phyloP scores from a whole-genome alignment of 208 protist species.

The Leptomonas seymouri region DNA sequence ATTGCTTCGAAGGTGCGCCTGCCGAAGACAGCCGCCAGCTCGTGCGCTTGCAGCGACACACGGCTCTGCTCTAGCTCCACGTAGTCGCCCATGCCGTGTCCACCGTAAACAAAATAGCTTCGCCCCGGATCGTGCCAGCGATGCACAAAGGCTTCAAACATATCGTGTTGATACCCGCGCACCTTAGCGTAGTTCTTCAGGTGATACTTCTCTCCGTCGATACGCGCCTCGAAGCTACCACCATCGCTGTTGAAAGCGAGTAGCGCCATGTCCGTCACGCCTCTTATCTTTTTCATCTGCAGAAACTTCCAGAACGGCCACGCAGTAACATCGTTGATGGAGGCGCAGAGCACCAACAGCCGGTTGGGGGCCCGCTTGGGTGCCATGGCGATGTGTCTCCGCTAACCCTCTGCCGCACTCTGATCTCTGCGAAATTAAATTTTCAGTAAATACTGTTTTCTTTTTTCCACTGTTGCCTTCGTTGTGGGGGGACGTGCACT shows the following conservation, averaged over 20 bases:
- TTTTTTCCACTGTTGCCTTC: too few relatives aligned
- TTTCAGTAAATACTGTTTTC: too few relatives aligned
- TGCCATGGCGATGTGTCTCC: slow-evolving; percentile 9
- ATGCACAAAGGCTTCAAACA: slow-evolving; percentile 69
- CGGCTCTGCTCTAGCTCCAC: slow-evolving; percentile 73
- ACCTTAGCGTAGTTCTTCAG: slow-evolving; percentile 79
- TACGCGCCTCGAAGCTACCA: slow-evolving; percentile 86
- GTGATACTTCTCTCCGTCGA: slow-evolving; percentile 68
- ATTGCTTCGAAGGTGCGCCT: slow-evolving; percentile 75
- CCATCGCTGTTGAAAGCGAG: slow-evolving; percentile 88
- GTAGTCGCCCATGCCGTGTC: slow-evolving; percentile 90
- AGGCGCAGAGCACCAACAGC: slow-evolving; percentile 75
- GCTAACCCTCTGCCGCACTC: neutral
- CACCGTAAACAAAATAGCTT: slow-evolving; percentile 88
- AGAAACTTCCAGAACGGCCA: slow-evolving; percentile 92
- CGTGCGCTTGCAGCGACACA: slow-evolving; percentile 68
- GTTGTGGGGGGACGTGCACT: too few relatives aligned
- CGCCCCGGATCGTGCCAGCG: slow-evolving; percentile 69
- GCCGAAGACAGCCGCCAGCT: slow-evolving; percentile 72
- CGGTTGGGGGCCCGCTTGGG: slow-evolving; percentile 47
- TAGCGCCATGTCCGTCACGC: slow-evolving; percentile 77
- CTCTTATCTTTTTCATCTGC: slow-evolving; percentile 83
- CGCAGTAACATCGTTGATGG: slow-evolving; percentile 85
- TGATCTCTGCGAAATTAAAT: slow-evolving; percentile 2
- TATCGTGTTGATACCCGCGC: slow-evolving; percentile 61